Conservation (phyloP, 352 stramenopile species). For the Pythium plurisporium region DNA sequence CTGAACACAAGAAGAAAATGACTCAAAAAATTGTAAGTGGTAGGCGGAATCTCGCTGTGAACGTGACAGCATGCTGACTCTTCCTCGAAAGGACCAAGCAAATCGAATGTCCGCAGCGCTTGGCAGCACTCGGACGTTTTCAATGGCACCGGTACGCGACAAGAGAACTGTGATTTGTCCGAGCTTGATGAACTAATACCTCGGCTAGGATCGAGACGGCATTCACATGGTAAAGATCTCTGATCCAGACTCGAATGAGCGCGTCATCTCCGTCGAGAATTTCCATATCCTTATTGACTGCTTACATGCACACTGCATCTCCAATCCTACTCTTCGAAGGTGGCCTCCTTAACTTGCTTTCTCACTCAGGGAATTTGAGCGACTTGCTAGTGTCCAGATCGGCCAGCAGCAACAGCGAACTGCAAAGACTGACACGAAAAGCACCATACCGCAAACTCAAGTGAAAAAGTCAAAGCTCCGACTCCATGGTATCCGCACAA, state of each 20-base stretch:
- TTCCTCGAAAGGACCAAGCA: conserved; percentile 48
- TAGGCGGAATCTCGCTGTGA: background rate
- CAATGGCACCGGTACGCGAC: conserved; percentile 42
- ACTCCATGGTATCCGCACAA: conserved; percentile 23
- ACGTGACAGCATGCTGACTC: no score
- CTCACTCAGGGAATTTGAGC: conserved; percentile 71
- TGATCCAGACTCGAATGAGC: conserved; percentile 34
- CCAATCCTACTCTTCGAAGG: no score
- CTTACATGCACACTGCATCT: no score
- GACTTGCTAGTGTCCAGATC: conserved; percentile 54
- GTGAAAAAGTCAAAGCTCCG: conserved; percentile 19
- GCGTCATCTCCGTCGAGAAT: conserved; percentile 60
- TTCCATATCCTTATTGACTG: conserved; percentile 59
- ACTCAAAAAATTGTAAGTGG: conserved; percentile 53
- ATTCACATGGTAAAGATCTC: conserved; percentile 63
- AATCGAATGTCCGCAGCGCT: conserved; percentile 58
- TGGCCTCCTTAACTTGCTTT: conserved; percentile 37
- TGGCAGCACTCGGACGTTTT: conserved; percentile 46
- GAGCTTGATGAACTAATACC: background rate
- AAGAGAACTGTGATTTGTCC: no score
- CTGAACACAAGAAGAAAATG: conserved; percentile 70
- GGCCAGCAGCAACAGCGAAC: conserved; percentile 33
- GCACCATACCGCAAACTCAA: background rate
- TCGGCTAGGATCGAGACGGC: conserved; percentile 52
- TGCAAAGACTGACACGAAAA: background rate